Percentiles rank a stretch among this genome's conserved stretches.
Conservation (phyloP, 139 green algal species). For the Eudorina sp. region DNA sequence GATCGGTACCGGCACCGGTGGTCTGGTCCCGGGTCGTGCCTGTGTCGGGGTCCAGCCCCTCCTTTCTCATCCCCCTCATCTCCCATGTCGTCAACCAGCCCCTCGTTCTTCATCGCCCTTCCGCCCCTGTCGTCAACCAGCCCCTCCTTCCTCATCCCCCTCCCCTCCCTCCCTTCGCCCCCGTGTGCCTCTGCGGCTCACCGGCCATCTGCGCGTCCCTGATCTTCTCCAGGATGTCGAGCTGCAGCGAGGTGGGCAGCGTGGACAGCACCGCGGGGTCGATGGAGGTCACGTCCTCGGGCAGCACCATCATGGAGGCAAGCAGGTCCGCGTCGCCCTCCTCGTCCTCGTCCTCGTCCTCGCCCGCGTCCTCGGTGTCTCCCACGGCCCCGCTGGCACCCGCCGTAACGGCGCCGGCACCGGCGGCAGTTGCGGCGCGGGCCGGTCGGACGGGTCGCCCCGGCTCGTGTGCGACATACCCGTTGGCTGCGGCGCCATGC, state of each 20-base stretch:
- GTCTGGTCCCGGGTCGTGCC: too few relatives aligned
- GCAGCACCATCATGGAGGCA: constrained; percentile 49
- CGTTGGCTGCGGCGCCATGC: constrained; percentile 10
- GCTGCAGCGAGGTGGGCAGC: constrained; percentile 89
- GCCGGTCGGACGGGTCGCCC: too few relatives aligned
- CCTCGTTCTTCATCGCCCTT: too few relatives aligned
- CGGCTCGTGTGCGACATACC: background rate
- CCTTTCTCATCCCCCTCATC: too few relatives aligned
- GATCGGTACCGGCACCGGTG: too few relatives aligned
- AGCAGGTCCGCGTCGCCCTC: constrained; percentile 48
- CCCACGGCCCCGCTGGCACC: background rate
- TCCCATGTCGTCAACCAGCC: too few relatives aligned
- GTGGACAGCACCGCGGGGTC: constrained; percentile 87
- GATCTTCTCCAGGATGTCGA: constrained; percentile 86
- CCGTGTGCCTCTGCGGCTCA: background rate
- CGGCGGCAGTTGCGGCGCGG: background rate
- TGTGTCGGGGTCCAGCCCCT: too few relatives aligned
- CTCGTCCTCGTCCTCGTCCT: constrained; percentile 52
- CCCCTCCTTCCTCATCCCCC: too few relatives aligned
- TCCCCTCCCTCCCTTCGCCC: background rate
- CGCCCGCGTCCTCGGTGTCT: constrained; percentile 33
- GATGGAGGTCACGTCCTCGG: constrained; percentile 53
- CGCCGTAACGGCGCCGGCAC: background rate
- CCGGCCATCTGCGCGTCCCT: constrained; percentile 76
- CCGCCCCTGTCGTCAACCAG: too few relatives aligned